These are phyloP conservation scores for Decorospora gaudefroyi DNA, from an alignment of 2,329 filamentous ascomycete genomes.

Conservation along the genomic window DNA sequence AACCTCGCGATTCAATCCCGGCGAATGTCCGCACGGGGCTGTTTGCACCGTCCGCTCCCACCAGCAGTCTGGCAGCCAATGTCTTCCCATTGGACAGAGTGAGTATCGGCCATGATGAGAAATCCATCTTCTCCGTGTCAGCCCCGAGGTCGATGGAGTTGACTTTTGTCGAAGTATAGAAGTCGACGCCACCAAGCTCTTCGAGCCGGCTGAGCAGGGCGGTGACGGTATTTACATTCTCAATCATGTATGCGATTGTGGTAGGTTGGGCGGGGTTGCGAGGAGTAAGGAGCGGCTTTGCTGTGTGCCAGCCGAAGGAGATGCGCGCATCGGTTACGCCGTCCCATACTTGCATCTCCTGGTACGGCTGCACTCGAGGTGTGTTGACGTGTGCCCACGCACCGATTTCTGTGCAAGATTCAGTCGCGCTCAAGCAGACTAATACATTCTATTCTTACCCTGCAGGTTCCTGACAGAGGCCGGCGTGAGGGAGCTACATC, in stretches of 20 bases:
- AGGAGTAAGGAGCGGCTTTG: conserved; percentile 44
- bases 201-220: conserved; percentile 74
- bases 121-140: conserved; percentile 67
- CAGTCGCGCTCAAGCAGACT: conserved; percentile 6
- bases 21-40: conserved; percentile 91
- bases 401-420: conserved; percentile 63
- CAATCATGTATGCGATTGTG: conserved; percentile 93
- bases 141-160: conserved; percentile 77
- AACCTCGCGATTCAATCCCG: conserved; percentile 81
- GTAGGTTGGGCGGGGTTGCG: conserved; percentile 52
- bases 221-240: conserved; percentile 87
- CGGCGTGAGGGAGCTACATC: conserved; percentile 92
- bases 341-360: conserved; percentile 99
- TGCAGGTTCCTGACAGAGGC: conserved; percentile 82
- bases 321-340: conserved; percentile 85
- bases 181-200: conserved; percentile 67
- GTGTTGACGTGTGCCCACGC: conserved; percentile 79
- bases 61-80: conserved; percentile 80
- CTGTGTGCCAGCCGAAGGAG: conserved; percentile 76
- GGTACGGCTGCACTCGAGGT: conserved; percentile 79
- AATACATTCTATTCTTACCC: conserved; percentile 30
- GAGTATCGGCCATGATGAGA: conserved; percentile 86
- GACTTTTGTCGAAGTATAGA: conserved; percentile 78
- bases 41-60: conserved; percentile 94
- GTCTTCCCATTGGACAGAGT: conserved; percentile 67